phyloP scores from a whole-genome alignment of 148 eudicot species.

The Heliamphora exappendiculata region DNA sequence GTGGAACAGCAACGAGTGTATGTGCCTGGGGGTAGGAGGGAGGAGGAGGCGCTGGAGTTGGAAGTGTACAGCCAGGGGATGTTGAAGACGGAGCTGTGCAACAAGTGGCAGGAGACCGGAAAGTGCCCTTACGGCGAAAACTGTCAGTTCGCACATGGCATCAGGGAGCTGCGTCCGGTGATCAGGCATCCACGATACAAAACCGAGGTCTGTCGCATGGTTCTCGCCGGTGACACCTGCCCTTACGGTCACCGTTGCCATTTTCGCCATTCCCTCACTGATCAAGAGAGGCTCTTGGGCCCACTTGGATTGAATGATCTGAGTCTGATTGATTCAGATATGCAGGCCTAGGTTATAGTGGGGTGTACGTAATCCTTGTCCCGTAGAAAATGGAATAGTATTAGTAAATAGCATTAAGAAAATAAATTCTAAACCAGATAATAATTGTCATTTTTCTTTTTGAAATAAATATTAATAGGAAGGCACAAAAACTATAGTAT shows the following conservation, averaged over 20 bases:
- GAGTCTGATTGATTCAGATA: neutral
- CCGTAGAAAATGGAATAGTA: slow-evolving; percentile 1
- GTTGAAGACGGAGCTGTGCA: slow-evolving; percentile 60
- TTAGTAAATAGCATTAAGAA: slow-evolving; percentile 7
- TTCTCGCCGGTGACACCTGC: slow-evolving; percentile 40
- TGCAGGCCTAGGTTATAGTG: neutral
- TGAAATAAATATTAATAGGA: neutral
- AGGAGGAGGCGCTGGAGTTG: slow-evolving; percentile 44
- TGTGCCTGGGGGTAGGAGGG: slow-evolving; percentile 20
- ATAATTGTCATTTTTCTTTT: neutral
- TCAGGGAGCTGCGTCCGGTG: slow-evolving; percentile 57
- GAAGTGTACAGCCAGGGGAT: slow-evolving; percentile 60
- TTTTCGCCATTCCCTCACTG: slow-evolving; percentile 46
- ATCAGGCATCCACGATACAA: slow-evolving; percentile 69
- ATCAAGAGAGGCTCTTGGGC: slow-evolving; percentile 18
- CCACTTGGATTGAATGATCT: slow-evolving; percentile 14
- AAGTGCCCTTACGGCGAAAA: slow-evolving; percentile 42
- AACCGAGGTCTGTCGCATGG: slow-evolving; percentile 66
- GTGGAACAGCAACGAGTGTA: slow-evolving; percentile 31
- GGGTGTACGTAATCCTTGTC: neutral
- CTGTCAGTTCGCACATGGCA: slow-evolving; percentile 59
- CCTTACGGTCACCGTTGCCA: slow-evolving; percentile 82
- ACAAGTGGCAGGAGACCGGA: slow-evolving; percentile 60
- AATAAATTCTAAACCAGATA: neutral
- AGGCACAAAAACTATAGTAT: neutral